Conservation (phyloP, 1,139 yeast species). For the Waltiozyma sp. region DNA sequence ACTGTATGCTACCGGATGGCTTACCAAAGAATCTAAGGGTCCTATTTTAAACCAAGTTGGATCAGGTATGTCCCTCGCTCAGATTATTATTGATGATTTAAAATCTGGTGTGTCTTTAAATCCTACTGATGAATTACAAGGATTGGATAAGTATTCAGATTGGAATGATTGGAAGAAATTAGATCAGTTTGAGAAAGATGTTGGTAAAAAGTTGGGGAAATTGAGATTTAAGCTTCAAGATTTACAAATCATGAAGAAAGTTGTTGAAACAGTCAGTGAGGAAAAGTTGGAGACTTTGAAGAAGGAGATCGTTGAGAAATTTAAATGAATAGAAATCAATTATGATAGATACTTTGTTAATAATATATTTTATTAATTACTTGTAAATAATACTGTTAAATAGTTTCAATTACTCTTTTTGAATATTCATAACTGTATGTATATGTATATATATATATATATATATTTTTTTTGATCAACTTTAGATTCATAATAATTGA, state of each 20-base stretch:
- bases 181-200: constrained; percentile 11
- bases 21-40: constrained; percentile 79
- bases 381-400: too few species aligned
- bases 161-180: constrained; percentile 67
- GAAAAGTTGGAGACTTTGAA: neutral
- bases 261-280: neutral
- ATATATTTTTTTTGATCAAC: neutral
- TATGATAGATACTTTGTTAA: too few species aligned
- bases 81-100: constrained; percentile 47
- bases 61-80: constrained; percentile 72
- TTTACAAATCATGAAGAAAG: neutral
- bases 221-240: neutral
- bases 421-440: neutral
- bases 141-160: constrained; percentile 25
- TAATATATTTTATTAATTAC: neutral
- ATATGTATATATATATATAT: too few species aligned
- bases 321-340: too few species aligned
- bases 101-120: constrained; percentile 2
- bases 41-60: constrained; percentile 88
- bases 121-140: constrained; percentile 20
- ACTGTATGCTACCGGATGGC: constrained; percentile 87
- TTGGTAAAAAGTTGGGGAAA: neutral
- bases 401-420: neutral
- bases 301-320: neutral
- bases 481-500: too few species aligned